phyloP scores from a whole-genome alignment of 257 asterid genomes.

The Solanum dulcamara region DNA sequence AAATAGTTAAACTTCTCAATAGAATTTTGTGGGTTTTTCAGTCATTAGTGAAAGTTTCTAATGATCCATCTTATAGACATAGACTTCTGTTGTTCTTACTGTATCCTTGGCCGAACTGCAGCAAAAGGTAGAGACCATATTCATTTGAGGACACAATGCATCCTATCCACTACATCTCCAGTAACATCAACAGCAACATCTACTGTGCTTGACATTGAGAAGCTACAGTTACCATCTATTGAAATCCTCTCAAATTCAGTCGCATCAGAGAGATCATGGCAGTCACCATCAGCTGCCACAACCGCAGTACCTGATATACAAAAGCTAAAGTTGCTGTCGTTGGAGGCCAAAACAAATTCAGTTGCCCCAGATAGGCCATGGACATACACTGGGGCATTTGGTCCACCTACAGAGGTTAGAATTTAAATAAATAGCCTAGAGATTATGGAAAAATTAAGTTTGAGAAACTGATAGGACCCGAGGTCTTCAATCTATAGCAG shows the following conservation, averaged over 20 bases:
- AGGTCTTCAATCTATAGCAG: not conserved
- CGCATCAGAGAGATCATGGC: conserved; percentile 50
- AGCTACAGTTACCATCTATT: conserved; percentile 44
- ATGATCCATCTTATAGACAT: not conserved
- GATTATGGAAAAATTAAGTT: not conserved
- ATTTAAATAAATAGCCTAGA: not conserved
- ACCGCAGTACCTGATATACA: conserved; percentile 54
- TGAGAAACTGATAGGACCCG: not conserved
- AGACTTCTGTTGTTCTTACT: conserved; percentile 6
- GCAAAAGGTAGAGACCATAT: conserved; percentile 58
- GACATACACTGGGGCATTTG: conserved; percentile 38
- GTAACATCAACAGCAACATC: conserved; percentile 35
- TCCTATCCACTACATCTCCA: conserved; percentile 51
- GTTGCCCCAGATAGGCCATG: conserved; percentile 35
- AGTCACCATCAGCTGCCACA: conserved; percentile 24
- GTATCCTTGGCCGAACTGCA: conserved; percentile 31
- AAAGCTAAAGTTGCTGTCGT: conserved; percentile 36
- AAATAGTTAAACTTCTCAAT: not conserved
- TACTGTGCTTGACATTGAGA: conserved; percentile 58
- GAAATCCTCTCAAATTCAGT: conserved; percentile 42
- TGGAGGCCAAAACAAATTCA: conserved; percentile 46
- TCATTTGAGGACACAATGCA: conserved; percentile 52
- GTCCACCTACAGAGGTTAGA: conserved; percentile 56
- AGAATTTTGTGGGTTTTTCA: not conserved
- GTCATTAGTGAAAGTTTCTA: not conserved